Evolutionary conservation across 495 filamentous ascomycete species (phyloP).

Genomic region (Annulohypoxylon nitens): DNA sequence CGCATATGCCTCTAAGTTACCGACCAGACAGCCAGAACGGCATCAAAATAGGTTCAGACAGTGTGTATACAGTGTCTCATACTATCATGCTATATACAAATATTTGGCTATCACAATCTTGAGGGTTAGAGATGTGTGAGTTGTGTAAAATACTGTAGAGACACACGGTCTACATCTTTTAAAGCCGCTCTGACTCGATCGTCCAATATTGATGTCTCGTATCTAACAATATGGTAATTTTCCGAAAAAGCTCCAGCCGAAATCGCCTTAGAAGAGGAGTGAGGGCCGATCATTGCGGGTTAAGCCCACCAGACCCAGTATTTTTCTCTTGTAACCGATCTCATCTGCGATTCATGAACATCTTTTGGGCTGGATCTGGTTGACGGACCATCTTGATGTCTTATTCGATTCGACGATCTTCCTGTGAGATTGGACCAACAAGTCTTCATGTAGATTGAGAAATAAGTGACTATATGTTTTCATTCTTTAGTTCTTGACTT

Average conservation of each 20-base stretch:
- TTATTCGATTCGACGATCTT: slow-evolving; percentile 25
- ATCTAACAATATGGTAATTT: slow-evolving; percentile 18
- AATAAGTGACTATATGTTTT: background rate
- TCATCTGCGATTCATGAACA: slow-evolving; percentile 30
- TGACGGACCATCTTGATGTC: slow-evolving; percentile 18
- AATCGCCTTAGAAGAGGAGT: background rate
- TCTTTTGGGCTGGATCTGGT: slow-evolving; percentile 29
- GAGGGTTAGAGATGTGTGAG: too few relatives aligned
- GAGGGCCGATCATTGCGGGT: slow-evolving; percentile 26
- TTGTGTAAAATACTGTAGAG: background rate
- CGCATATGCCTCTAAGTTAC: background rate
- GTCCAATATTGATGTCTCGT: slow-evolving; percentile 28
- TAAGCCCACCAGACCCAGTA: slow-evolving; percentile 24
- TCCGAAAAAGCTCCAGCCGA: slow-evolving; percentile 3
- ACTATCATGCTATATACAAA: too few relatives aligned
- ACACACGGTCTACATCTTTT: background rate
- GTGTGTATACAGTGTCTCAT: background rate
- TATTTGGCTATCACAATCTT: too few relatives aligned
- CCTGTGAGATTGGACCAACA: slow-evolving; percentile 10
- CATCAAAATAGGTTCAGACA: background rate
- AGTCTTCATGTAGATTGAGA: background rate
- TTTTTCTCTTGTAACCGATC: slow-evolving; percentile 27
- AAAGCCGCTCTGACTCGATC: background rate
- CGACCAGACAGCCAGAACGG: background rate
- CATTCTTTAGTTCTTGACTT: background rate